These are phyloP conservation scores for Hymenoscyphus albidus DNA, from an alignment of 2,329 filamentous ascomycete genomes.

Conservation along the genomic window DNA sequence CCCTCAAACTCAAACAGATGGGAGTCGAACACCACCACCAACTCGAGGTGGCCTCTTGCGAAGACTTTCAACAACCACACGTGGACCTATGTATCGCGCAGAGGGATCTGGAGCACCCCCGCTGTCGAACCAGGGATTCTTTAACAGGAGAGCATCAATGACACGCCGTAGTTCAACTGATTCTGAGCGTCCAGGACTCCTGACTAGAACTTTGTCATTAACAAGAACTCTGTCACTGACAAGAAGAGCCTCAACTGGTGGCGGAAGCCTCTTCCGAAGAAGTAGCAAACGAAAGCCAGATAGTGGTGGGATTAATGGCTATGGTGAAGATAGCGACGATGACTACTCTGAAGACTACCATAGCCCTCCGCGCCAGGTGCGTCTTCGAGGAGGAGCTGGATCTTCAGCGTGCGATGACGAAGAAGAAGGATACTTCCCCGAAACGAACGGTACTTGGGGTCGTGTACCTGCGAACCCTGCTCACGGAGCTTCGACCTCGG, in stretches of 20 bases:
- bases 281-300: conserved; percentile 40
- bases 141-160: conserved; percentile 45
- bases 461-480: conserved; percentile 19
- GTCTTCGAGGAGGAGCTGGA: conserved; percentile 39
- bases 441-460: conserved; percentile 15
- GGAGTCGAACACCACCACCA: conserved; percentile 37
- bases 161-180: conserved; percentile 38
- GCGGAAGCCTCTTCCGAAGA: conserved; percentile 47
- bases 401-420: conserved; percentile 35
- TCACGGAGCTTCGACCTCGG: conserved; percentile 24
- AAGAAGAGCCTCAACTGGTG: conserved; percentile 36
- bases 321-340: conserved; percentile 44
- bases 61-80: conserved; percentile 31
- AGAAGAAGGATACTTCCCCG: conserved; percentile 55
- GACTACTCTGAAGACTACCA: conserved; percentile 19
- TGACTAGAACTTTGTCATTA: conserved; percentile 59
- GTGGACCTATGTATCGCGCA: conserved; percentile 33
- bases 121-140: conserved; percentile 28
- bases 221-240: conserved; percentile 60
- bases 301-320: conserved; percentile 53
- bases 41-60: conserved; percentile 29
- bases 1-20: conserved; percentile 53
- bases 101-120: conserved; percentile 28
- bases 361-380: conserved; percentile 13
- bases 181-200: conserved; percentile 37